These are phyloP conservation scores for Huntiella decipiens DNA, from an alignment of 2,329 filamentous ascomycete species.

Conservation along the genomic window DNA sequence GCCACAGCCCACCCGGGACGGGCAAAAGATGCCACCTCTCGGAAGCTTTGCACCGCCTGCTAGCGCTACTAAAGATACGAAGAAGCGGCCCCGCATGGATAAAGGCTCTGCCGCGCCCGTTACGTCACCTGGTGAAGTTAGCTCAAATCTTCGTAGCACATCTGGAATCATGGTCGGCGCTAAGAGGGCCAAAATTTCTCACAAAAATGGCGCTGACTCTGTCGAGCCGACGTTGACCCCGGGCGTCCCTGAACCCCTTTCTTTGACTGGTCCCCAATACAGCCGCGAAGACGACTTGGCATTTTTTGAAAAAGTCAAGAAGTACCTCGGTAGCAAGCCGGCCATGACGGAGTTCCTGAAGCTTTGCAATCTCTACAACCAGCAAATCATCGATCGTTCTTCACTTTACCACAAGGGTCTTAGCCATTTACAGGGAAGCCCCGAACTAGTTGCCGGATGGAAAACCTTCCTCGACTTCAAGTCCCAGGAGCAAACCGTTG, in stretches of 20 bases:
- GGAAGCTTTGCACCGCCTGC: conserved; percentile 76
- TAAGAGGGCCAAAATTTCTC: conserved; percentile 58
- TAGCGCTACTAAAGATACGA: conserved; percentile 73
- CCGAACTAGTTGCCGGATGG: conserved; percentile 78
- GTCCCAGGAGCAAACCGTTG: conserved; percentile 56
- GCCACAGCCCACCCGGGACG: conserved; percentile 35
- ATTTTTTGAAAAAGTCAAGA: conserved; percentile 94
- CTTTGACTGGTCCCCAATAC: conserved; percentile 52
- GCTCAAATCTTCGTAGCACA: conserved; percentile 9
- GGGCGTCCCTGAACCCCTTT: conserved; percentile 68
- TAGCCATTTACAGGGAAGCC: conserved; percentile 71
- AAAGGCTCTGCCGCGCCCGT: conserved; percentile 28
- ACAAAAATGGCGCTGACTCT: conserved; percentile 42
- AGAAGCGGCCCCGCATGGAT: conserved; percentile 57
- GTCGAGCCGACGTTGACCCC: conserved; percentile 80
- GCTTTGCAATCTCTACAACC: conserved; percentile 85
- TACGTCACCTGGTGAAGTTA: conserved; percentile 6
- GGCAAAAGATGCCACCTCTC: conserved; percentile 74
- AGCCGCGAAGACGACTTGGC: conserved; percentile 69
- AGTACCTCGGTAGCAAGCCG: conserved; percentile 81
- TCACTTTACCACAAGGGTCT: conserved; percentile 67
- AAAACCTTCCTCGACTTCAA: conserved; percentile 67
- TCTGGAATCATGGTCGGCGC: conserved; percentile 4
- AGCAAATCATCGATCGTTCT: conserved; percentile 75
- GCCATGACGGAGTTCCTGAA: conserved; percentile 93